Conservation (phyloP, 1,284 basidiomycete species). For the Thelephora terrestris region DNA sequence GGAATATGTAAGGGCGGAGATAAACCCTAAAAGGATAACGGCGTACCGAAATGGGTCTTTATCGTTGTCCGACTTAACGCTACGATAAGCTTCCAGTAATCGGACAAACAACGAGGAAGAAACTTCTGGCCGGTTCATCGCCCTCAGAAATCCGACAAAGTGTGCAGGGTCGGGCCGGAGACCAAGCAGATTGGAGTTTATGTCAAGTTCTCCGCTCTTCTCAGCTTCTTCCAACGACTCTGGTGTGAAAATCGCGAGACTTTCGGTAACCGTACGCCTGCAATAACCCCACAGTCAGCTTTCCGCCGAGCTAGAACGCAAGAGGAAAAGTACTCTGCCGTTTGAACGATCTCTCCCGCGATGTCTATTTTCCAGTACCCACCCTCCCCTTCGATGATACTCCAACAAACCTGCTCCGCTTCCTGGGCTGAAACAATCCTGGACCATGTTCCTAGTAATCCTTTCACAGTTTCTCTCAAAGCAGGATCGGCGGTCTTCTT, state of each 20-base stretch:
- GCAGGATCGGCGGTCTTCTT: conserved; percentile 51
- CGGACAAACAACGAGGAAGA: conserved; percentile 63
- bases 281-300: too few relatives aligned
- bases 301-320: not conserved
- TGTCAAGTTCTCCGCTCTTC: conserved; percentile 33
- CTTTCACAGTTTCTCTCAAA: conserved; percentile 45
- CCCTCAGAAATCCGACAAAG: conserved; percentile 56
- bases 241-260: conserved; percentile 39
- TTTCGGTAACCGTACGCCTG: conserved; percentile 14
- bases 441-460: conserved; percentile 65
- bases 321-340: conserved; percentile 27
- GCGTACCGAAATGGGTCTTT: conserved; percentile 45
- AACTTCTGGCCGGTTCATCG: conserved; percentile 57
- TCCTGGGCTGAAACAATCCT: conserved; percentile 45
- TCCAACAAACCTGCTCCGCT: conserved; percentile 51
- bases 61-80: conserved; percentile 30
- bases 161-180: conserved; percentile 64
- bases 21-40: conserved; percentile 1
- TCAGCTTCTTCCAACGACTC: conserved; percentile 32
- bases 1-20: conserved; percentile 6
- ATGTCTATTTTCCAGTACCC: conserved; percentile 47
- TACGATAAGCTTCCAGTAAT: conserved; percentile 62
- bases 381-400: conserved; percentile 42
- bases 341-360: conserved; percentile 37
- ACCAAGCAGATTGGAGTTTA: conserved; percentile 50